Evolutionary conservation across 208 protist species (phyloP).

Genomic region (Strigomonas culicis): DNA sequence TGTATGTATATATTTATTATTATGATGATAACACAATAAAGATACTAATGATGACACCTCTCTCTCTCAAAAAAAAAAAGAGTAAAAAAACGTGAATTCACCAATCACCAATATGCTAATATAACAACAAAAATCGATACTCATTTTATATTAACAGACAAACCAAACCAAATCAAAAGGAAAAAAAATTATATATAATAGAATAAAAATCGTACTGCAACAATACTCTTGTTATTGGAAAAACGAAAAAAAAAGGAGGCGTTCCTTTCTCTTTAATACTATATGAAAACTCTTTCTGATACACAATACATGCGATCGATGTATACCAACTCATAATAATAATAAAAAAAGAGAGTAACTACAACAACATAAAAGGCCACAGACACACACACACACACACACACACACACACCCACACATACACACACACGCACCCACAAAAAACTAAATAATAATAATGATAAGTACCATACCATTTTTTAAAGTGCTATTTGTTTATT

Average conservation of each 20-base stretch:
- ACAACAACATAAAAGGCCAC: slow-evolving; percentile 1
- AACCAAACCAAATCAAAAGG: background rate
- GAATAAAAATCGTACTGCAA: background rate
- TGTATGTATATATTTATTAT: background rate
- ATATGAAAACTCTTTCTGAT: too few species aligned
- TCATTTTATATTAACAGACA: slow-evolving; percentile 4
- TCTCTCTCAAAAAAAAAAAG: slow-evolving; percentile 8
- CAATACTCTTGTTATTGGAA: background rate
- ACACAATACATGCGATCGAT: too few species aligned
- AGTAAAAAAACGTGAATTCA: background rate
- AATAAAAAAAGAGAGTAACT: slow-evolving; percentile 13
- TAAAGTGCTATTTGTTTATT: background rate
- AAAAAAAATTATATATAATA: slow-evolving; percentile 5
- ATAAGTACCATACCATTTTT: background rate
- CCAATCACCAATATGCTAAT: background rate
- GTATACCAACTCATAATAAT: too few species aligned
- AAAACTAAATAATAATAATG: slow-evolving; percentile 12
- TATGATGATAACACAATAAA: background rate
- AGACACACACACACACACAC: slow-evolving; percentile 5
- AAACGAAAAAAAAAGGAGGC: background rate
- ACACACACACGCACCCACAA: slow-evolving; percentile 8
- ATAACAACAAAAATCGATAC: background rate
- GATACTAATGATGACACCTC: too few species aligned
- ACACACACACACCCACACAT: background rate
- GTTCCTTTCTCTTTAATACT: too few species aligned